phyloP scores from a whole-genome alignment of 768 basidiomycete species.

The Suillus weaverae region DNA sequence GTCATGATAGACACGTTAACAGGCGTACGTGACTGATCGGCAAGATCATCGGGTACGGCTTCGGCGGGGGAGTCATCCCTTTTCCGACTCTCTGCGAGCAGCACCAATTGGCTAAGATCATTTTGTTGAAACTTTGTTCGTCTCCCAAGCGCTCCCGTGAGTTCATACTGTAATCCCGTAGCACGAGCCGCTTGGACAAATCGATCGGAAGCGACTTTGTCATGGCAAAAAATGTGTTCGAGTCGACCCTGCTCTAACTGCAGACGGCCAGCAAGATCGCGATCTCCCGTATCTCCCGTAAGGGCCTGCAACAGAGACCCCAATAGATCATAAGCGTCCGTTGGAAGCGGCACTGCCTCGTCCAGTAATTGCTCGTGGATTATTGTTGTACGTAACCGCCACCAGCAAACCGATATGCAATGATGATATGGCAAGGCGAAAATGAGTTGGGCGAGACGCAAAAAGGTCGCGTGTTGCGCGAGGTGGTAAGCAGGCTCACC shows the following conservation, averaged over 20 bases:
- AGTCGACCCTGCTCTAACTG: conserved; percentile 76
- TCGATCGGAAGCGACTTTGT: conserved; percentile 72
- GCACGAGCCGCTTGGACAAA: conserved; percentile 79
- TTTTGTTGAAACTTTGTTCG: conserved; percentile 91
- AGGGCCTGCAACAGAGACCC: conserved; percentile 41
- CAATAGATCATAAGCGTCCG: conserved; percentile 41
- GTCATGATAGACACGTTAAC: conserved; percentile 9
- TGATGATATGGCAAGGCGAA: conserved; percentile 52
- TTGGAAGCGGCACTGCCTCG: conserved; percentile 67
- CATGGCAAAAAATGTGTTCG: conserved; percentile 73
- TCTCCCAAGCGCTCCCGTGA: conserved; percentile 91
- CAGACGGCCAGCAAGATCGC: conserved; percentile 67
- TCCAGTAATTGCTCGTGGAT: conserved; percentile 80
- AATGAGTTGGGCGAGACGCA: conserved; percentile 74
- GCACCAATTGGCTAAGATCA: conserved; percentile 85
- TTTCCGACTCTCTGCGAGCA: conserved; percentile 85
- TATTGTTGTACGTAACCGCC: conserved; percentile 73
- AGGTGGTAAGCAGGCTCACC: conserved; percentile 99
- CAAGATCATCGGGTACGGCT: conserved; percentile 3
- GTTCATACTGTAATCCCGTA: conserved; percentile 81
- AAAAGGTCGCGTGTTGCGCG: conserved; percentile 61
- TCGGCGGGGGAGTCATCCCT: conserved; percentile 27
- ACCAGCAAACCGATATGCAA: conserved; percentile 64
- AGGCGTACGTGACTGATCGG: conserved; percentile 13
- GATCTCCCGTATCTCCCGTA: conserved; percentile 48